phyloP scores from a whole-genome alignment of 2,329 filamentous ascomycete genomes.

The Colletotrichum higginsianum region DNA sequence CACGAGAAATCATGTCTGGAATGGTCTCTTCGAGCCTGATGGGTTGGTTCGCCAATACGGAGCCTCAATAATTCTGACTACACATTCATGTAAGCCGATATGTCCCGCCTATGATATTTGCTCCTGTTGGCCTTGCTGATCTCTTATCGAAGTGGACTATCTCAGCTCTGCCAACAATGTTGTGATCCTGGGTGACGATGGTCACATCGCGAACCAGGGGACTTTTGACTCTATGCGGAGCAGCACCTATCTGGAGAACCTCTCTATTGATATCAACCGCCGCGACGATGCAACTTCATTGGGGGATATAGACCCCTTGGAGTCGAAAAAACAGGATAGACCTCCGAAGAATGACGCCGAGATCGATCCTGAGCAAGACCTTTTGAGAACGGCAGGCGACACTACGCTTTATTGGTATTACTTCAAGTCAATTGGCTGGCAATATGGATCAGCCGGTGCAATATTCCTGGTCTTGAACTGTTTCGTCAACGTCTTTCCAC shows the following conservation, averaged over 20 bases:
- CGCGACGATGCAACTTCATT: neutral
- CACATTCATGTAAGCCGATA: conserved; percentile 50
- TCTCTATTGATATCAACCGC: conserved; percentile 7
- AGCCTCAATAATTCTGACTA: conserved; percentile 52
- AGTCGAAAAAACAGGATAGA: neutral
- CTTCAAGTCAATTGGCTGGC: conserved; percentile 31
- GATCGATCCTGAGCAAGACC: conserved; percentile 11
- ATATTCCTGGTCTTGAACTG: conserved; percentile 21
- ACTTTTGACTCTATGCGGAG: neutral
- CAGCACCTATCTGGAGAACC: conserved; percentile 17
- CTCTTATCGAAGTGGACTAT: conserved; percentile 6
- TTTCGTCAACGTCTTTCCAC: conserved; percentile 22
- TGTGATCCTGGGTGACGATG: conserved; percentile 26
- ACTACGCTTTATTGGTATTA: conserved; percentile 32
- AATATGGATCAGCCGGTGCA: conserved; percentile 21
- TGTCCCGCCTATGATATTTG: neutral
- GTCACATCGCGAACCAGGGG: conserved; percentile 6
- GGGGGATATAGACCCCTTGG: neutral
- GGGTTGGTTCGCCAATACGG: conserved; percentile 53
- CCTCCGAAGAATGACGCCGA: neutral
- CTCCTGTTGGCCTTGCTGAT: neutral
- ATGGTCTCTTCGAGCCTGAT: conserved; percentile 53
- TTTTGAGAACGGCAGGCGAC: conserved; percentile 30
- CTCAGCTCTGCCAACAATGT: conserved; percentile 16
- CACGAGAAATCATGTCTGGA: conserved; percentile 59